Conservation (phyloP, 164 flowering plant species). For the Saururus chinensis region DNA sequence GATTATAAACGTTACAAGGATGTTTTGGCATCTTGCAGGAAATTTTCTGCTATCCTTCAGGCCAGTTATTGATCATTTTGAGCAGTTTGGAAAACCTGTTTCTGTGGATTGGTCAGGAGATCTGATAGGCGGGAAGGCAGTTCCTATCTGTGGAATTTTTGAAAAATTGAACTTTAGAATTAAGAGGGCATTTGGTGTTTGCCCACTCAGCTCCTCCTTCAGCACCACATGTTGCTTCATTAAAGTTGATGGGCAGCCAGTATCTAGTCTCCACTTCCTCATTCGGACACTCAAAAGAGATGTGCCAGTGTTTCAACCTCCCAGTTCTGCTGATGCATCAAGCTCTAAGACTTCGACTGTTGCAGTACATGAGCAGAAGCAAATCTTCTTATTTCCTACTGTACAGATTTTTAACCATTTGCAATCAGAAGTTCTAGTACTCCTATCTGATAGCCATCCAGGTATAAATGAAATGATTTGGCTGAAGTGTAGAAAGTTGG, state of each 20-base stretch:
- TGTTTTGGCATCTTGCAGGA: constrained; percentile 37
- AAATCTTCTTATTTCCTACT: constrained; percentile 84
- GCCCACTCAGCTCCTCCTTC: constrained; percentile 44
- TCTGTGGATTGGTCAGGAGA: constrained; percentile 80
- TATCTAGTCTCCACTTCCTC: constrained; percentile 52
- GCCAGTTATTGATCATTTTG: constrained; percentile 38
- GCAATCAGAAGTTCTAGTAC: constrained; percentile 56
- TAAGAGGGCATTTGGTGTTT: constrained; percentile 51
- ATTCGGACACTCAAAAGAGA: constrained; percentile 62
- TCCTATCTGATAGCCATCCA: constrained; percentile 44
- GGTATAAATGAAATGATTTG: constrained; percentile 33
- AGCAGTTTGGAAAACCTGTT: constrained; percentile 16
- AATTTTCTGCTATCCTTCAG: constrained; percentile 76
- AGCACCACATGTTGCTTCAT: constrained; percentile 55
- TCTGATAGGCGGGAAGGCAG: constrained; percentile 82
- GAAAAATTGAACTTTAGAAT: constrained; percentile 65
- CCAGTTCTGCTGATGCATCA: constrained; percentile 20
- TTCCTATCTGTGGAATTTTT: constrained; percentile 68
- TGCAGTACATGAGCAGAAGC: constrained; percentile 77
- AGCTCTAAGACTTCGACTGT: constrained; percentile 31
- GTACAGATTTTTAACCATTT: constrained; percentile 58
- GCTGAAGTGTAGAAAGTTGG: constrained; percentile 19
- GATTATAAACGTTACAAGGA: no score
- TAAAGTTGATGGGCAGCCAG: constrained; percentile 22
- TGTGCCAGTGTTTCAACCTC: constrained; percentile 58